Evolutionary conservation across 495 filamentous ascomycete genomes (phyloP).

Genomic region (Hypoxylon fuscum): DNA sequence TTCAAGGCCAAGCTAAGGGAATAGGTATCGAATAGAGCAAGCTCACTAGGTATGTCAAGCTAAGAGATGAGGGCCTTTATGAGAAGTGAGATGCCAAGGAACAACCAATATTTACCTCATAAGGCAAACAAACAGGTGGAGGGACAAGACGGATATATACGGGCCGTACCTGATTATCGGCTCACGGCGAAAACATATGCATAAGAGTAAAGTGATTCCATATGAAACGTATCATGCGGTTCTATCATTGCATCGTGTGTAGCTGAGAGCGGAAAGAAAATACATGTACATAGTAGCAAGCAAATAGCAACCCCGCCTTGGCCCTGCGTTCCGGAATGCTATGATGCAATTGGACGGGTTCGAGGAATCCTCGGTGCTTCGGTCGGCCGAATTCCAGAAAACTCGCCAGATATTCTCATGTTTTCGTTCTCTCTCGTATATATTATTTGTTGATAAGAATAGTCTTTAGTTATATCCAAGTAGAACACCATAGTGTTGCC

Average conservation of each 20-base stretch:
- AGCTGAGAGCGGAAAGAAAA: constrained; percentile 6
- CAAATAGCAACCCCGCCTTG: constrained; percentile 26
- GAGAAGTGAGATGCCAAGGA: background rate
- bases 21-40: background rate
- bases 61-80: background rate
- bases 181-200: constrained; percentile 7
- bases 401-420: no score
- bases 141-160: constrained; percentile 14
- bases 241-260: background rate
- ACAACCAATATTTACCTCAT: constrained; percentile 12
- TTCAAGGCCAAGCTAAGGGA: background rate
- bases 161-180: constrained; percentile 17
- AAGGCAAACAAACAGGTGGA: constrained; percentile 13
- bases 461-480: no score
- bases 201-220: no score
- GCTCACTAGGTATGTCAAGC: background rate
- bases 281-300: no score
- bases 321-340: constrained; percentile 14
- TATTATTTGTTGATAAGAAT: background rate
- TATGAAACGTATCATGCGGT: constrained; percentile 25
- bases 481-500: no score
- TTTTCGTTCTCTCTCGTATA: no score
- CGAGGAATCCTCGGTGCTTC: constrained; percentile 32
- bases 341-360: constrained; percentile 37
- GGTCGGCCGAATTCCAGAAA: constrained; percentile 32